Evolutionary conservation across 768 basidiomycete genomes (phyloP), one percentile per base, ranked within the genome.

Genomic region (Suillus clintonianus): DNA sequence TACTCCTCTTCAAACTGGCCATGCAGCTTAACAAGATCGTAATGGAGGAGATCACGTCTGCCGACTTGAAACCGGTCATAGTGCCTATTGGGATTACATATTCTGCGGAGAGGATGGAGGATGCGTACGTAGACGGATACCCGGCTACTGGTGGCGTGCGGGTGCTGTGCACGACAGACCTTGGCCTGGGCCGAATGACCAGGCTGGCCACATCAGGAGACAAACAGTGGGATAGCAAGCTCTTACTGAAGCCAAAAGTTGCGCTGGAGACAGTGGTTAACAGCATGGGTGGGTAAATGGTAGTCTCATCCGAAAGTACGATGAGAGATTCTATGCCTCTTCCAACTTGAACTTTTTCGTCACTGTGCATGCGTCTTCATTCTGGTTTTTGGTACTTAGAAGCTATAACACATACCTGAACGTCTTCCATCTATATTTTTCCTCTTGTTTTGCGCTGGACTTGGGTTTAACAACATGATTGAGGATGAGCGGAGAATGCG

Each of bases 11-110:
- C 54, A 74, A 76, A 41, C 68, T 76, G 19, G 82, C 84, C 3
- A 73, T 79, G 55, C 73, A 73, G 24, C 68, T 86, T 59, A 83
- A 83, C 37, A 74, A 77, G 65, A 73, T 76, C 36, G 47, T 76
- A 3, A 69, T 75, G 17, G 74, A 75, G 51, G 74, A 76, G 17
- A 70, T 76, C 24, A 76, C 75, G 1, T 76, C 76, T 0, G 74
- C 72, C 2, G 72, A 75, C 62, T 69, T 76, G 5, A 76, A 70
- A 60, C 68, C 72, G 3, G 58, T 72, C 41, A 66, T 73, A 0
- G 56, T 76, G 13, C 59, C 57, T 4, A 68, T 69, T 3, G 68
- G 51, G 19, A 63, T 70, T 1, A 58, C 60, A 17, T 77, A 70
- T 27, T 75, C 76, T 60, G 17, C 1, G 6, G 39, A 14, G 50